phyloP scores from a whole-genome alignment of 2,329 filamentous ascomycete species.

The Trichophaea hybrida region DNA sequence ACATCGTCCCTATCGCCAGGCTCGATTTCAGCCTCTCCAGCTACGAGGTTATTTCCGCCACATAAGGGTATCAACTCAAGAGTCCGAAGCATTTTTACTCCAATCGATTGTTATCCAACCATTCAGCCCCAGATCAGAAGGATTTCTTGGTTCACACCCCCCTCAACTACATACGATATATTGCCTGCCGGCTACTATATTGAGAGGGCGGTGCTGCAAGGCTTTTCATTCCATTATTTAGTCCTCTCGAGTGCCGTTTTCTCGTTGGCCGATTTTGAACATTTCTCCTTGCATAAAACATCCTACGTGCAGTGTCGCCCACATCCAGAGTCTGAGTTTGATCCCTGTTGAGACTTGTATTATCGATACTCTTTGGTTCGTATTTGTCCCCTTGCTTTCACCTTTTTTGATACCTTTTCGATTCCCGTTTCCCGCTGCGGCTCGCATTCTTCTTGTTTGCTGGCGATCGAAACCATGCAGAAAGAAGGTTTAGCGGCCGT shows the following conservation, averaged over 20 bases:
- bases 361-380: not conserved
- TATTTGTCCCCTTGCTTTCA: not conserved
- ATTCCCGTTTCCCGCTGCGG: too few species aligned
- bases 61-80: not conserved
- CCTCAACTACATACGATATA: too few species aligned
- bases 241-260: conserved; percentile 2
- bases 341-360: not conserved
- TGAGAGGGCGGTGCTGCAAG: not conserved
- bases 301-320: conserved; percentile 18
- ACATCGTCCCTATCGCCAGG: not conserved
- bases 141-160: too few species aligned
- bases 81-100: too few species aligned
- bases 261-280: conserved; percentile 14
- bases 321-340: conserved; percentile 10
- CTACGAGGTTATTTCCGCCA: not conserved
- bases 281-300: not conserved
- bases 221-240: not conserved
- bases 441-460: not conserved
- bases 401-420: too few species aligned
- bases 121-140: too few species aligned
- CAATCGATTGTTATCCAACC: too few species aligned
- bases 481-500: not conserved
- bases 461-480: not conserved
- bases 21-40: not conserved
- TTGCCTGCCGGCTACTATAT: not conserved